Evolutionary conservation across 177 flowering plant genomes (phyloP), one percentile per base, ranked within the genome.

Genomic region (Vitis hybrid): DNA sequence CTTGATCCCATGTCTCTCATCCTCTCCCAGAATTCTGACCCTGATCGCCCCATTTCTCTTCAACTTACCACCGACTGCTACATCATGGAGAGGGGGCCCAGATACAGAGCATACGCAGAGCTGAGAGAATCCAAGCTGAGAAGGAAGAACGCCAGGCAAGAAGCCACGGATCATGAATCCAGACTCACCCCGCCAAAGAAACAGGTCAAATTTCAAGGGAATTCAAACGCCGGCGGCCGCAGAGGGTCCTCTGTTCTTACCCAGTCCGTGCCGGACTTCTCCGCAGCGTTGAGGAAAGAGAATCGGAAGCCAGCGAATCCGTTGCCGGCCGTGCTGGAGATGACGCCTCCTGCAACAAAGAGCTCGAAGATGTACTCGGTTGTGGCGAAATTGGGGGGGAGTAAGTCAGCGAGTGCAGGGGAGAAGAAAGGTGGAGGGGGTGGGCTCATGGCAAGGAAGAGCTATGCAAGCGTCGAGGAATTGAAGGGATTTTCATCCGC

Each of bases 241-340:
- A 75, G 72, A 71, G 73, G 74, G 70, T 33, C 80, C 15, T 84
- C 87, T 18, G 61, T 78, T 59, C 74, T 93, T 62, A 83, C 92
- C 13, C 94, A 78, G 26, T 93, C 97, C 0, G 97, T 93, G 75
- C 97, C 97, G 45, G 94, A 90, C 65, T 89, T 93, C 63, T 86
- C 95, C 1, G 70, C 90, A 0, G 78, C 67, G 5, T n/a, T 89
- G 76, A 73, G 95, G 74, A 93, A 93, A 60, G 98, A 93, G 80
- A 93, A 93, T 20, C 75, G 93, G 63, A 88, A 76, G 73, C 86
- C 89, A 16, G 20, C 65, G 63, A 33, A 16, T 0, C 55, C 29
- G 33, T 50, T 78, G 33, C 71, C 80, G 10, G 61, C 78, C 33
- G 2, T 64, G 76, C n/a, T 66, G 59, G 87, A 86, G 64, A 66